Evolutionary conservation across 2,329 filamentous ascomycete species (phyloP), one percentile per base, ranked within the genome.

Genomic region (Drechslerella dactyloides): DNA sequence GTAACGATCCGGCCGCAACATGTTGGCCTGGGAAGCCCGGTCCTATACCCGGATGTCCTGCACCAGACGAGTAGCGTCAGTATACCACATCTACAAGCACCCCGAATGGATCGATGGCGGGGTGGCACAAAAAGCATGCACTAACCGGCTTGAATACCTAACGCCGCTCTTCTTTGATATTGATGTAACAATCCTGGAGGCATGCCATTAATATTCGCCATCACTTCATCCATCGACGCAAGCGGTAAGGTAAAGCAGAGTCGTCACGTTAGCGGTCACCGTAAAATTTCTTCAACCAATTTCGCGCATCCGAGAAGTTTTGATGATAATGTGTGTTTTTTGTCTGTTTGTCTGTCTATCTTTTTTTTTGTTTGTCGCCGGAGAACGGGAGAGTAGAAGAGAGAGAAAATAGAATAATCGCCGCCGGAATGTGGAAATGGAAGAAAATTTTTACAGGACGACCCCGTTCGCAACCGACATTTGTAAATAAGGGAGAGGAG

Each of bases 171-270:
- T 52, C 55, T 57, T 42, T 58, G 60, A 33, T 72, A 72, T 42
- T 72, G 68, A 37, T 72, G 60, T 72, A 72, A 65, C 65, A 72
- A 59, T 40, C 60, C 60, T 65, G 68, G 68, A 72, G 54, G 68
- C 68, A 72, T 65, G 40, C 44, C 52, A 65, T 65, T 65, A 61
- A 65, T 72, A 72, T 72, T 72, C 65, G 50, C 60, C 50, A 72
- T 72, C 50, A 65, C 68, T 72, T 55, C 30, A 59, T 59, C 51
- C 40, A 30, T 48, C 51, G 51, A 35, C 13, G 13, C 30, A 21
- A 35, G 17, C 27, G 50, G 42, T 54, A 58, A 30, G 42, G 50
- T 52, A 21, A 63, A 40, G 27, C 37, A 56, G n/a, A 55, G 60
- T 52, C 55, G 60, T 59, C 42, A 51, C 21, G 66, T 72, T 72